Evolutionary conservation across 768 basidiomycete genomes (phyloP).

Genomic region (Phaeotremella skinneri): DNA sequence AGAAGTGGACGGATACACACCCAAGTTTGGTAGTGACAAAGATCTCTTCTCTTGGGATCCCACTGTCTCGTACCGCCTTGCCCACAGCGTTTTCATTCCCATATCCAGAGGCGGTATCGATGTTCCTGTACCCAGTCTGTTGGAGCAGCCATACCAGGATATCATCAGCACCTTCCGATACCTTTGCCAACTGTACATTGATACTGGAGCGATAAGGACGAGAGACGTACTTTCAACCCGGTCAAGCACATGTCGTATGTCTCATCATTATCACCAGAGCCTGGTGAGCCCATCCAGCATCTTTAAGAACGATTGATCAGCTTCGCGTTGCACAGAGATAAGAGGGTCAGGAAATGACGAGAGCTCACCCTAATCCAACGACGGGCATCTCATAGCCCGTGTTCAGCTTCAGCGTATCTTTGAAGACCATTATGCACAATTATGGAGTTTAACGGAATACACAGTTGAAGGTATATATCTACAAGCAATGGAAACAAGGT

Average conservation of each 20-base stretch:
- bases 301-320: background rate
- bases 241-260: background rate
- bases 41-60: constrained; percentile 26
- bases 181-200: background rate
- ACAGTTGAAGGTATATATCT: too few species aligned
- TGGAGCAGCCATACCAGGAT: too few species aligned
- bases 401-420: background rate
- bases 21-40: constrained; percentile 30
- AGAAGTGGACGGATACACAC: constrained; percentile 8
- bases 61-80: constrained; percentile 26
- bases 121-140: constrained; percentile 2
- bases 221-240: background rate
- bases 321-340: too few species aligned
- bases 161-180: too few species aligned
- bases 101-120: constrained; percentile 16
- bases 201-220: background rate
- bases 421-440: too few species aligned
- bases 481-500: too few species aligned
- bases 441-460: too few species aligned
- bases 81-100: constrained; percentile 45
- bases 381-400: background rate
- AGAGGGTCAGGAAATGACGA: too few species aligned
- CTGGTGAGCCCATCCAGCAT: constrained; percentile 3
- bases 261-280: background rate
- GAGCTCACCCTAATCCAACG: background rate